Base-by-base conservation (phyloP, 73 alveolate species). In the Paramecium pentaurelia region DNA sequence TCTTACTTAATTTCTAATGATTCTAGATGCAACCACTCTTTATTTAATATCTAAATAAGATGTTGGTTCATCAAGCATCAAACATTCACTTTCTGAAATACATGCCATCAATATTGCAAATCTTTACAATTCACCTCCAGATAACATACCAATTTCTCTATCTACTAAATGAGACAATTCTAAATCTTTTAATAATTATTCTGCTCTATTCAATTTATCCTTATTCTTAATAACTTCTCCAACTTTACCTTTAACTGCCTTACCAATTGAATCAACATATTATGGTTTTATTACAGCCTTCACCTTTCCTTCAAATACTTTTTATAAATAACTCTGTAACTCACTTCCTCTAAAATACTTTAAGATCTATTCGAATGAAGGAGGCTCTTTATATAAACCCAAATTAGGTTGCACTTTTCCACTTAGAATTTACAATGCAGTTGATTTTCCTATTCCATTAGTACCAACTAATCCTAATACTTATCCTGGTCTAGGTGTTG, bases 21-120 rank as follows among this genome's bases (percentile, higher is more conserved):
- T 95, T 70, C 96, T 96, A 8, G 99, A 99, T 30, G 99, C 99
- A 51, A 96, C 95, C 68, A 98, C 96, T 88, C 99, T 93, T 91
- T 98, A 98, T 73, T 94, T 97, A 37, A 99, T 99, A 95, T 99
- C 99, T 83, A 99, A 95, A 87, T 99, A 99, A 12, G 99, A 96
- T 22, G 99, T 94, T 4, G 99, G 99, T 95, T 99, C 99, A 94
- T 99, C 99, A 88, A 99, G 98, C 99, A 99, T 99, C 93, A 98
- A 98, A 54, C 98, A 98, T 77, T 99, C 99, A 18, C 98, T 97
- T 20, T 97, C 95, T 93, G 98, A 98, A 86, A 98, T 96, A 60
- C 99, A 95, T 32, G 98, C 98, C 93, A 99, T 98, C 58, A 99
- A 98, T 64, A 98, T 98, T 88, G 99, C 99, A 80, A 99, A 99